Base-by-base conservation (phyloP, 176 grass and related monocot genomes). In the Avena sativa region DNA sequence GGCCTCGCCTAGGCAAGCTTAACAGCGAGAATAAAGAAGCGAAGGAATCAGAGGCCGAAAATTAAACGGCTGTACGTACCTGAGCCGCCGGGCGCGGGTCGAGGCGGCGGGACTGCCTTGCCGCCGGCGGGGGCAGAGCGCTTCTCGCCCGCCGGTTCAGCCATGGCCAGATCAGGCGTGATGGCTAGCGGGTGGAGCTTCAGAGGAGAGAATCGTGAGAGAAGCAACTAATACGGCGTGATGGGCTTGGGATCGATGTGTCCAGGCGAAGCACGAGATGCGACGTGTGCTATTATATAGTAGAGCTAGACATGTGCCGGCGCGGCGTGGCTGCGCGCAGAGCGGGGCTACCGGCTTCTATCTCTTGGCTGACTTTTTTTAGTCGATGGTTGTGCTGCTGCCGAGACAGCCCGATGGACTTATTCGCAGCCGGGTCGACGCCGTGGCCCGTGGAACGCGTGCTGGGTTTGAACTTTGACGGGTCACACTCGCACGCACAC, bases 111-210 rank as follows among this genome's bases (percentile, higher is more conserved):
- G 44, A 44, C 51, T 61, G 62, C 52, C 40, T 34, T 23, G 73
- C 80, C 87, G 63, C 34, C 65, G 86, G 61, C 50, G 13, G 71
- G 15, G 58, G 1, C n/a, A 16, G 80, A 16, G 5, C 3, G 50
- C 80, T 71, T 83, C 40, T 60, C 66, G 36, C 8, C 86, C 19
- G 86, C 86, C 19, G 86, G 56, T n/a, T 36, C 81, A 12, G 80
- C 71, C 80, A 88, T 88, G 49, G 67, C 12, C 17, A 8, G 36
- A 48, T 59, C 19, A 59, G 57, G n/a, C 3, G 1, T 32, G 26
- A 14, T 4, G 11, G 58, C 34, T 40, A 5, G 59, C 58, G 2
- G 28, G 13, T 1, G 64, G 30, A 67, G 64, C 64, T 67, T 67
- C 2, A 30, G 62, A 65, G 1, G 64, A 67, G 0, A 26, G 16